Conservation (phyloP, 2,329 filamentous ascomycete genomes). For the Fonsecaea monophora region DNA sequence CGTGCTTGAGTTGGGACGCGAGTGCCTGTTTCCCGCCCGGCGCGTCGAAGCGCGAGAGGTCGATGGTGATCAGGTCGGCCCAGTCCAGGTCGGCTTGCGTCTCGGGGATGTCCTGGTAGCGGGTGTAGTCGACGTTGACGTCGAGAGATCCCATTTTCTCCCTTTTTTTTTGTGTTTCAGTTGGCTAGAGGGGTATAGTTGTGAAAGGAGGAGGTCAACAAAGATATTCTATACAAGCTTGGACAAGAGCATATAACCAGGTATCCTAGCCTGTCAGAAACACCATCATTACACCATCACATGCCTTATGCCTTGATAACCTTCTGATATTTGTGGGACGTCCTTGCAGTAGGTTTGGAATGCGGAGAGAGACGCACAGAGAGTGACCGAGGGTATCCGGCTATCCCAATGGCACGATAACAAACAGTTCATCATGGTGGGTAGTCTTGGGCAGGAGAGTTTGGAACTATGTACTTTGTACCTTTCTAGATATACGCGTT, state of each 20-base stretch:
- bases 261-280: neutral
- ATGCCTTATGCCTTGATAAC: no score
- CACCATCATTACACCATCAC: neutral
- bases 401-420: neutral
- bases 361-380: neutral
- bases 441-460: neutral
- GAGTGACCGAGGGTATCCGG: neutral
- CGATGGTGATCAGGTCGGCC: slow-evolving; percentile 33
- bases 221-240: no score
- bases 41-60: slow-evolving; percentile 60
- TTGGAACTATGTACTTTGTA: neutral
- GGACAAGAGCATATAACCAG: neutral
- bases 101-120: slow-evolving; percentile 19
- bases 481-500: no score
- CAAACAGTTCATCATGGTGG: no score
- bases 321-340: neutral
- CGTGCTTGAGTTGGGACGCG: slow-evolving; percentile 54
- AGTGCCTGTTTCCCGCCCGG: slow-evolving; percentile 62
- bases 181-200: no score
- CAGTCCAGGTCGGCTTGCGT: slow-evolving; percentile 24
- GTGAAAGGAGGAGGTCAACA: no score
- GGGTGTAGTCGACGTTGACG: slow-evolving; percentile 45
- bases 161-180: no score
- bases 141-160: slow-evolving; percentile 1
- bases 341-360: neutral